These are phyloP conservation scores for Aspergillus pseudonomiae DNA, from an alignment of 2,329 filamentous ascomycete species.

Conservation along the genomic window DNA sequence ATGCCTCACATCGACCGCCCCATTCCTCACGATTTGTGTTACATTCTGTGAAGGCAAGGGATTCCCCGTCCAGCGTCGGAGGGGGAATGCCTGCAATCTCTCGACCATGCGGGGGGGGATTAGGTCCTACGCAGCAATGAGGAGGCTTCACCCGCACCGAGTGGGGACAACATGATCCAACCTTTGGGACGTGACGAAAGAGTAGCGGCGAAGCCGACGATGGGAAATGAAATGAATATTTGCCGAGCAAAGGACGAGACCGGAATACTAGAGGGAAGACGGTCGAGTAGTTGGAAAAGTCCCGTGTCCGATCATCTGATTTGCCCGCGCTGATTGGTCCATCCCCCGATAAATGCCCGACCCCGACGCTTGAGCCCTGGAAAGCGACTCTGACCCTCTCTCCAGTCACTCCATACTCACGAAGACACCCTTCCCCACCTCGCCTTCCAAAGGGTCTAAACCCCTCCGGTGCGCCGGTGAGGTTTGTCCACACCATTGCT, in stretches of 20 bases:
- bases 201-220: neutral
- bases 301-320: conserved; percentile 18
- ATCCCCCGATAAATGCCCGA: conserved; percentile 35
- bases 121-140: neutral
- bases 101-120: neutral
- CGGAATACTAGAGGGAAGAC: neutral
- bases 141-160: neutral
- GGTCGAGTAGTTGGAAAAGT: neutral
- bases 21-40: neutral
- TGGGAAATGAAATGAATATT: neutral
- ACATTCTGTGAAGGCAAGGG: neutral
- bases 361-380: neutral
- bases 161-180: neutral
- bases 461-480: neutral
- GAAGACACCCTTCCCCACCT: neutral
- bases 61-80: neutral
- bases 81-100: neutral
- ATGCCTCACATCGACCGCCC: neutral
- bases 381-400: neutral
- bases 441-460: neutral
- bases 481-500: neutral
- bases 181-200: neutral
- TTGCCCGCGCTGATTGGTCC: conserved; percentile 25
- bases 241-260: neutral
- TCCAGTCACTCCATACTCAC: neutral